A percentile compares a stretch with the other conserved stretches of the same genome.
phyloP scores from a whole-genome alignment of 345 rosid species.

The Eucalyptus leucophloia region DNA sequence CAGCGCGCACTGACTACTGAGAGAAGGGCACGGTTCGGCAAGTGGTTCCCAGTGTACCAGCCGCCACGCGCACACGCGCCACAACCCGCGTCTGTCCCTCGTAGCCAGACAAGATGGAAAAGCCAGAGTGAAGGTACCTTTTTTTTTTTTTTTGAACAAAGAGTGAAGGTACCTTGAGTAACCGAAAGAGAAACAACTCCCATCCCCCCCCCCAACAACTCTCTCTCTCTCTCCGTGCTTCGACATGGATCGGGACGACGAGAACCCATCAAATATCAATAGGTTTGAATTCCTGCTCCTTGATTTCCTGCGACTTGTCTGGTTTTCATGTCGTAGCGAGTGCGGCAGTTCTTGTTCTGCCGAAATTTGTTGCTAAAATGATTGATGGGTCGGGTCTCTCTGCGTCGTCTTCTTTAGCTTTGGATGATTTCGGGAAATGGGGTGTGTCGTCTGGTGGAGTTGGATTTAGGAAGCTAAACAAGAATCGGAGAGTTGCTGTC shows the following conservation, averaged over 20 bases:
- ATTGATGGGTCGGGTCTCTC: not conserved
- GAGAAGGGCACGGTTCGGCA: not conserved
- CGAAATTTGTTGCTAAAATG: not conserved
- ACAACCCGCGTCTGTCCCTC: not conserved
- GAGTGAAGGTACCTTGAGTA: not conserved
- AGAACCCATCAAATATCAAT: conserved; percentile 9
- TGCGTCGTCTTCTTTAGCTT: not conserved
- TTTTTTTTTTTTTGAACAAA: too few species aligned
- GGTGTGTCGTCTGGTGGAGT: not conserved
- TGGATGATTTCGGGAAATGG: not conserved
- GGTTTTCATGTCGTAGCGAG: not conserved
- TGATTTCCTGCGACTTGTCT: not conserved
- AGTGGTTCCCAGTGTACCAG: not conserved
- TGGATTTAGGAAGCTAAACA: not conserved
- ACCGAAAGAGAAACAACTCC: not conserved
- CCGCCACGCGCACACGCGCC: not conserved
- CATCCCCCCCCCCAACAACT: too few species aligned
- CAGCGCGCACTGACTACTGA: not conserved
- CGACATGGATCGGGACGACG: conserved; percentile 17
- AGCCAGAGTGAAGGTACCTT: not conserved
- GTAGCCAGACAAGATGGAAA: not conserved
- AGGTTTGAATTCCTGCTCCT: conserved; percentile 16
- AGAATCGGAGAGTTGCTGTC: not conserved
- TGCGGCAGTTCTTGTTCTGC: not conserved
- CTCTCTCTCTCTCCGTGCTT: not conserved